These are phyloP conservation scores for Kwoniella mangroviensis DNA, from an alignment of 768 basidiomycete species.

Conservation along the genomic window DNA sequence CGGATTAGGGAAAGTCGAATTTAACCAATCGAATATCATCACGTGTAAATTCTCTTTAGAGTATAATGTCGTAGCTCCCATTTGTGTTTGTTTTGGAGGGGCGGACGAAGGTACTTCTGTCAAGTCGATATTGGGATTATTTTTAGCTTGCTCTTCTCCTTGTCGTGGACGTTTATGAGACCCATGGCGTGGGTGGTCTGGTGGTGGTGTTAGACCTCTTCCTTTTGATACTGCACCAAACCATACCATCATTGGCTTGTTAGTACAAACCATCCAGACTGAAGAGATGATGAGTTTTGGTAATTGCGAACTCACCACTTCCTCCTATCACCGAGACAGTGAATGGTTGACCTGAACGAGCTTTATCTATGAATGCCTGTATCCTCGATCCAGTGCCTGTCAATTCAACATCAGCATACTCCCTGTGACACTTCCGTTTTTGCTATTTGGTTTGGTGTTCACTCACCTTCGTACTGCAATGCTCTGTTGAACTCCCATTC, in stretches of 20 bases:
- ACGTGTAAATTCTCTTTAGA: constrained; percentile 52
- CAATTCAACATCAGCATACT: not conserved
- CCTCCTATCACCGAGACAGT: constrained; percentile 54
- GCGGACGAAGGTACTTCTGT: constrained; percentile 2
- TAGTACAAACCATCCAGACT: not conserved
- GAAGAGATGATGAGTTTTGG: no score
- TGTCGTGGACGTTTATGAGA: not conserved
- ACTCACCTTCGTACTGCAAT: constrained; percentile 33
- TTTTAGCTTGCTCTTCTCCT: constrained; percentile 6
- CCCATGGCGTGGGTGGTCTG: not conserved
- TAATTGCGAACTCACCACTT: constrained; percentile 42
- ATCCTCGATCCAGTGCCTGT: constrained; percentile 47
- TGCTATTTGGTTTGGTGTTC: no score
- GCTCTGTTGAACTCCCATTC: constrained; percentile 37
- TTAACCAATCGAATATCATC: constrained; percentile 52
- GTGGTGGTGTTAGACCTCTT: constrained; percentile 37
- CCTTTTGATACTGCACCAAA: constrained; percentile 50
- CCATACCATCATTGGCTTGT: not conserved
- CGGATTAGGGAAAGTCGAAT: constrained; percentile 42
- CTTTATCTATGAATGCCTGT: constrained; percentile 48
- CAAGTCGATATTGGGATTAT: not conserved
- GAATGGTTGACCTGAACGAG: constrained; percentile 40
- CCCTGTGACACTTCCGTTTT: not conserved
- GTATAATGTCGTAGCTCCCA: constrained; percentile 45
- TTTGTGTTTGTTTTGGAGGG: not conserved